Evolutionary conservation across 1,284 basidiomycete species (phyloP), one percentile per base, ranked within the genome.

Genomic region (Xerocomus cyaneibrunnescens): DNA sequence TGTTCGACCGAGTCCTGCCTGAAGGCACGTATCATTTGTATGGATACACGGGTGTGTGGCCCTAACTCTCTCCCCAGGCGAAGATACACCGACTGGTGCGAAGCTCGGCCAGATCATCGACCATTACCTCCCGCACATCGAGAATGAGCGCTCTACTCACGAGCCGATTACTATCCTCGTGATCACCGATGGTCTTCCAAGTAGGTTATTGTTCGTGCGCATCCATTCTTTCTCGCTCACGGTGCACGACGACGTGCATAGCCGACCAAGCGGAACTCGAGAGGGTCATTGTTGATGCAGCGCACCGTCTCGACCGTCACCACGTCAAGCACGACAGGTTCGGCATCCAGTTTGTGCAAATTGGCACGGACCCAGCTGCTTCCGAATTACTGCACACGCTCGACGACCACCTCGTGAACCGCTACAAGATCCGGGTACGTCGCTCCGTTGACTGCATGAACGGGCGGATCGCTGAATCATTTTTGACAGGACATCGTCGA

Each of bases 331-430:
- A 51, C 32, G 65, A 63, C 55, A 74, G 62, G 60, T 69, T 81
- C 23, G 76, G 78, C 27, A 71, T 83, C 30, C 76, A 78, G 32
- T 81, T 82, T 54, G 74, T 79, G 37, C 80, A 83, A 53, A 74
- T 81, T 36, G 79, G 80, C 0, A 67, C 72, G 10, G 76, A 79
- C 51, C 57, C 62, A 0, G 68, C 64, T 25, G 80, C 79, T 1
- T 66, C 76, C 0, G 70, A 70, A n/a, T 67, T 74, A n/a, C 62
- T 81, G 41, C 66, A 63, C 45, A 70, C 66, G 37, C 60, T 82
- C 6, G 80, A 82, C 43, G 71, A 77, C 50, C 68, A 73, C n/a
- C 69, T 80, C 22, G 65, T 67, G 32, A 53, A 37, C 5, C 57
- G 52, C 2, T 68, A 76, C 57, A 65, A 67, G 45, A 70, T 74